Conservation (phyloP, 1,284 basidiomycete species). For the Inonotus obliquus region DNA sequence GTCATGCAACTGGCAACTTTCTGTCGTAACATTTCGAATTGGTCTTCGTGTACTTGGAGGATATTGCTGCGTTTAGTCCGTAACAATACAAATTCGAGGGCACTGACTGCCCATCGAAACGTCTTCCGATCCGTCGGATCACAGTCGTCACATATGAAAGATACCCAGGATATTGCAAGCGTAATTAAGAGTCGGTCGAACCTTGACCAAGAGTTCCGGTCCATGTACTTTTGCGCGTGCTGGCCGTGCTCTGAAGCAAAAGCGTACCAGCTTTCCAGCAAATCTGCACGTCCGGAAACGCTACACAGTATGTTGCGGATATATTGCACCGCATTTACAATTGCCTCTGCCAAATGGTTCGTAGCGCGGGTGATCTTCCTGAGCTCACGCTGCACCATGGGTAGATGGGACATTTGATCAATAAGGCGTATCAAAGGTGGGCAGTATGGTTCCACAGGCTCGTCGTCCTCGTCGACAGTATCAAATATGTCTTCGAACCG, state of each 20-base stretch:
- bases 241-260: slow-evolving; percentile 96
- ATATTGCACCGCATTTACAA: slow-evolving; percentile 85
- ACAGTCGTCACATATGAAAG: slow-evolving; percentile 98
- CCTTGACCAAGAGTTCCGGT: slow-evolving; percentile 61
- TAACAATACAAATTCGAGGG: slow-evolving; percentile 90
- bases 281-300: slow-evolving; percentile 71
- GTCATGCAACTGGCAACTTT: slow-evolving; percentile 98
- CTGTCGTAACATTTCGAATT: slow-evolving; percentile 85
- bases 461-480: slow-evolving; percentile 55
- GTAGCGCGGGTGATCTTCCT: slow-evolving; percentile 88
- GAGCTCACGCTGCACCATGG: slow-evolving; percentile 84
- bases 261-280: slow-evolving; percentile 93
- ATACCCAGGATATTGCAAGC: slow-evolving; percentile 94
- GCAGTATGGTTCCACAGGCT: slow-evolving; percentile 39
- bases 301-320: slow-evolving; percentile 68
- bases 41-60: slow-evolving; percentile 80
- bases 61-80: slow-evolving; percentile 91
- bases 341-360: slow-evolving; percentile 87
- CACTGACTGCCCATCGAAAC: slow-evolving; percentile 98
- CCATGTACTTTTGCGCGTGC: slow-evolving; percentile 85
- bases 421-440: slow-evolving; percentile 58
- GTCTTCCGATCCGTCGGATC: slow-evolving; percentile 95
- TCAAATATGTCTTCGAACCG: slow-evolving; percentile 69
- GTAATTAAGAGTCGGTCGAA: slow-evolving; percentile 84
- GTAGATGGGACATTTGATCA: slow-evolving; percentile 91